Percentiles rank a stretch among this genome's conserved stretches.
Evolutionary conservation across 495 filamentous ascomycete genomes (phyloP).

Genomic region (Xylaria sp.): DNA sequence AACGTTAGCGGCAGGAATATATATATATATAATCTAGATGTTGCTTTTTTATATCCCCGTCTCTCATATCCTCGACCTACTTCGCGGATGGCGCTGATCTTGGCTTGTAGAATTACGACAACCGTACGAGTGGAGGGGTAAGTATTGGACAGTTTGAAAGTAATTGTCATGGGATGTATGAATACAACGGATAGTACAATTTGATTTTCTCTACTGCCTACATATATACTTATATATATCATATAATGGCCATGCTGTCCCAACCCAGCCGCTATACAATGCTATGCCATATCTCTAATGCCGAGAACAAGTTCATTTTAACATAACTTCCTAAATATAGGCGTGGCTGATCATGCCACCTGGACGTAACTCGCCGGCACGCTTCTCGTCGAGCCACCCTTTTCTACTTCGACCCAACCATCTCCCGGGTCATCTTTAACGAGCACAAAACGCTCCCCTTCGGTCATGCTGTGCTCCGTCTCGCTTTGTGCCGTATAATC

Average conservation of each 20-base stretch:
- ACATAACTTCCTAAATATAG: not conserved
- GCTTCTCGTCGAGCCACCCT: slow-evolving; percentile 85
- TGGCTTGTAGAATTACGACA: too few relatives aligned
- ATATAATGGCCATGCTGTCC: slow-evolving; percentile 8
- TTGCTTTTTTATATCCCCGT: too few relatives aligned
- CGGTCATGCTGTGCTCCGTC: slow-evolving; percentile 84
- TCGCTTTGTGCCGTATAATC: slow-evolving; percentile 88
- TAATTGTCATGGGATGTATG: too few relatives aligned
- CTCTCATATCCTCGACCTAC: too few relatives aligned
- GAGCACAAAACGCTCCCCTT: slow-evolving; percentile 91
- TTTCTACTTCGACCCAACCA: slow-evolving; percentile 97
- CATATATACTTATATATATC: slow-evolving; percentile 16
- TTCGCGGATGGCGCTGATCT: too few relatives aligned
- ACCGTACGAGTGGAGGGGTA: too few relatives aligned
- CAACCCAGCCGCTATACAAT: slow-evolving; percentile 23
- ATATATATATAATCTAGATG: too few relatives aligned
- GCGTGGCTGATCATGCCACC: slow-evolving; percentile 36
- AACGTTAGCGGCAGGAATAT: too few relatives aligned
- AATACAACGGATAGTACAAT: slow-evolving; percentile 6
- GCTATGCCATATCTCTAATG: slow-evolving; percentile 19
- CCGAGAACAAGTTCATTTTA: not conserved
- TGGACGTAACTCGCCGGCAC: slow-evolving; percentile 95
- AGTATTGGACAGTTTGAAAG: too few relatives aligned
- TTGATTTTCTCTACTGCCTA: slow-evolving; percentile 3
- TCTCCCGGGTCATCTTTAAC: slow-evolving; percentile 85